These are phyloP conservation scores for Guillardia theta DNA, from an alignment of 78 protist genomes.

Conservation along the genomic window DNA sequence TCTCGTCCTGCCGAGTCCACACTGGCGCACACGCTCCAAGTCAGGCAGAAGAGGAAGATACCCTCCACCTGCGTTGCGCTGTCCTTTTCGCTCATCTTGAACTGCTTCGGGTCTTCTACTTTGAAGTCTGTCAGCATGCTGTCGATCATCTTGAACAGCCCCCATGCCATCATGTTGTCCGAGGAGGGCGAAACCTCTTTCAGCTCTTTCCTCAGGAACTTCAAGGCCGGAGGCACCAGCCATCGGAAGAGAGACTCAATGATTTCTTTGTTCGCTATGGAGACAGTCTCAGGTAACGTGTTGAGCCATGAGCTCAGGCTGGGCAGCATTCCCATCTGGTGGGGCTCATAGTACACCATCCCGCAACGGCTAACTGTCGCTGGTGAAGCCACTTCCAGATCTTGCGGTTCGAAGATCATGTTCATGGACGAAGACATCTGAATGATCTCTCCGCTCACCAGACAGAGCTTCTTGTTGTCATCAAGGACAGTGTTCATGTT, in stretches of 20 bases:
- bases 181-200: background rate
- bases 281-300: background rate
- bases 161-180: conserved; percentile 50
- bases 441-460: conserved; percentile 68
- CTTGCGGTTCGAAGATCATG: conserved; percentile 78
- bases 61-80: conserved; percentile 76
- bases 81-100: background rate
- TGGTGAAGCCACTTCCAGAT: conserved; percentile 81
- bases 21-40: conserved; percentile 65
- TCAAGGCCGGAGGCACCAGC: conserved; percentile 1
- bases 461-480: conserved; percentile 72
- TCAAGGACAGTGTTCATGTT: conserved; percentile 45
- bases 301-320: conserved; percentile 50
- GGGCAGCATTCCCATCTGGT: conserved; percentile 2
- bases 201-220: background rate
- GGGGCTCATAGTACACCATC: conserved; percentile 69
- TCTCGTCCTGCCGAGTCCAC: conserved; percentile 73
- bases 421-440: conserved; percentile 70
- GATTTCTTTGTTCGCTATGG: background rate
- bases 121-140: background rate
- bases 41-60: conserved; percentile 71
- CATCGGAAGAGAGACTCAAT: background rate
- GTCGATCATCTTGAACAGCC: conserved; percentile 48
- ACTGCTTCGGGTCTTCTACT: background rate
- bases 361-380: conserved; percentile 87